Conservation (phyloP, 305 asterid species). For the Stenogyne calaminthoides region DNA sequence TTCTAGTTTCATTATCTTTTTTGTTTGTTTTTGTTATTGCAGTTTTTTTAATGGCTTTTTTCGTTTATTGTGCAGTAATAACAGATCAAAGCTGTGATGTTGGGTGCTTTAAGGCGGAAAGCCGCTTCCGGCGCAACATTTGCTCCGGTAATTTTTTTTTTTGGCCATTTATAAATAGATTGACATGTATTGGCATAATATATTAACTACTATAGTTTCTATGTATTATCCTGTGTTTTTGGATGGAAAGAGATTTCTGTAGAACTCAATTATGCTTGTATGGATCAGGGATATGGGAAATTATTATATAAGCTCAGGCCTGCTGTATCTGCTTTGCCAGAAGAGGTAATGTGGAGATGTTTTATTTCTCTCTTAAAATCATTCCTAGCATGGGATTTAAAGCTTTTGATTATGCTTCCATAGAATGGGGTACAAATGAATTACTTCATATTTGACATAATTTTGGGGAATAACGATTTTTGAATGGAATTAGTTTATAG, state of each 20-base stretch:
- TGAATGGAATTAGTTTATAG: background rate
- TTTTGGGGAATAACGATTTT: background rate
- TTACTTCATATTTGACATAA: background rate
- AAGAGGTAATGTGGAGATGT: slow-evolving; percentile 54
- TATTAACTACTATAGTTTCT: background rate
- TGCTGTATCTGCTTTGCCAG: slow-evolving; percentile 42
- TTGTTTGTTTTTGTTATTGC: background rate
- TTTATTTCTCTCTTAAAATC: background rate
- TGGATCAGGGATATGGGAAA: slow-evolving; percentile 55
- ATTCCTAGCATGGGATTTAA: background rate
- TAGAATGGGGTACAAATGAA: background rate
- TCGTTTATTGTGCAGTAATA: slow-evolving; percentile 32
- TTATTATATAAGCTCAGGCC: slow-evolving; percentile 50
- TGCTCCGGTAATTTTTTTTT: slow-evolving; percentile 54
- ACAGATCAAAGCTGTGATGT: slow-evolving; percentile 57
- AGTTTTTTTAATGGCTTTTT: slow-evolving; percentile 23
- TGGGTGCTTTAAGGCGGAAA: slow-evolving; percentile 83
- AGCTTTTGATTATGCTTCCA: background rate
- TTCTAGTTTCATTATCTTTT: background rate
- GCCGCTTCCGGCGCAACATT: slow-evolving; percentile 68
- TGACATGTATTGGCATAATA: background rate
- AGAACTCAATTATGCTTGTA: slow-evolving; percentile 20
- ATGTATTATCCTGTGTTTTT: background rate
- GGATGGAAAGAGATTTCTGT: background rate
- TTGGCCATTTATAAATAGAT: background rate